Evolutionary conservation across 176 grass and related monocot genomes (phyloP), one percentile per base, ranked within the genome.

Genomic region (Triticum timopheevii): DNA sequence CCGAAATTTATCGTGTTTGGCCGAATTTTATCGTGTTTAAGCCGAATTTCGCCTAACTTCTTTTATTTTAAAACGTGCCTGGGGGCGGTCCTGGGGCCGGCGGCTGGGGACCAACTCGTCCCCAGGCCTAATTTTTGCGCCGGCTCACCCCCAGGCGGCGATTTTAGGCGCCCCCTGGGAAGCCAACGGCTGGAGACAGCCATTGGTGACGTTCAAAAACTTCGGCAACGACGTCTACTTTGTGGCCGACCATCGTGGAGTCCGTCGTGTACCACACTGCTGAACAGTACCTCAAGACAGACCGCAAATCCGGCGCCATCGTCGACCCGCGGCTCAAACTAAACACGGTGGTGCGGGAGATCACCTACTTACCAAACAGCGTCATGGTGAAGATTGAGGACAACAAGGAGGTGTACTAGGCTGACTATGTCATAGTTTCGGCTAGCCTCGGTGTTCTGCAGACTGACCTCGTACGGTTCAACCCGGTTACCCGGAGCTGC

Each of bases 221-320:
- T 93, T 88, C 3, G 89, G 92, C 0, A 83, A 91, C 23, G 89
- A 89, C 28, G 20, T 81, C 6, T 84, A 88, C 71, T 91, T 93
- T 50, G 92, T 93, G 42, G 83, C 83, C 1, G 92, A 91, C 77
- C 73, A 91, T 23, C 78, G 89, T 2, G 92, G 61, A 64, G 61
- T 64, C 61, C 72, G 65, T 87, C 15, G 86, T 93, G 11, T 91
- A 93, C 62, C 7, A 86, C 20, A 13, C 91, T 20, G 83, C 92
- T 4, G 20, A 59, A 25, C 71, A 91, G 78, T 93, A 86, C 79
- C 92, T 93, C 31, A 27, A 36, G 44, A 50, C 89, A 15, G 61
- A 31, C 4, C 1, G 10, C 83, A 83, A 38, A 19, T 75, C 73
- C 5, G 89, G 83, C 30, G 3, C 31, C 56, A 91, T 91, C 2